Evolutionary conservation across 1,284 basidiomycete genomes (phyloP).

Genomic region (Boletellus dicymbophilus): DNA sequence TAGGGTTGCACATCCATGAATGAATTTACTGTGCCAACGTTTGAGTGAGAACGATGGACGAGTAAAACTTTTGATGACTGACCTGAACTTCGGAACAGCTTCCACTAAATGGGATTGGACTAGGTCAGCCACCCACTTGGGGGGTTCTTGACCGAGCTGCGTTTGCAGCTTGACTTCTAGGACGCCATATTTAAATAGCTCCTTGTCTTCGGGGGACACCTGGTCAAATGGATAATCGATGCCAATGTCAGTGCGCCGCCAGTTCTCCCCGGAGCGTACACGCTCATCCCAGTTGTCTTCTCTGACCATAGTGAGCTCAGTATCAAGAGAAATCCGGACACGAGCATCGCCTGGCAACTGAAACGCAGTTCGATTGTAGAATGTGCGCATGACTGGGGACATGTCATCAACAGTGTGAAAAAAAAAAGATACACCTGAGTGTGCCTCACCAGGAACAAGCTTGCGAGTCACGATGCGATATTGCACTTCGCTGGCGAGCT

Average conservation of each 20-base stretch:
- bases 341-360: constrained; percentile 98
- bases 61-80: constrained; percentile 11
- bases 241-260: constrained; percentile 93
- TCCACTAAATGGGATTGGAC: constrained; percentile 95
- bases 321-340: constrained; percentile 98
- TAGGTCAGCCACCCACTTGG: constrained; percentile 94
- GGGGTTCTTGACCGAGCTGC: constrained; percentile 94
- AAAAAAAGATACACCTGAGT: not conserved
- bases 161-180: constrained; percentile 98
- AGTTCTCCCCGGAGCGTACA: constrained; percentile 82
- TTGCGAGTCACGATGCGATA: constrained; percentile 88
- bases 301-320: constrained; percentile 90
- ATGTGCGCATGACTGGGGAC: constrained; percentile 87
- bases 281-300: constrained; percentile 97
- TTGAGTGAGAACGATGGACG: constrained; percentile 14
- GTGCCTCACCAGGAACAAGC: constrained; percentile 70
- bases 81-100: constrained; percentile 91
- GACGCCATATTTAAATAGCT: constrained; percentile 92
- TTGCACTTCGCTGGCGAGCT: constrained; percentile 96
- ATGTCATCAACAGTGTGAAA: constrained; percentile 3
- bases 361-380: constrained; percentile 99
- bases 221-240: constrained; percentile 92
- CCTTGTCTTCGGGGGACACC: constrained; percentile 80
- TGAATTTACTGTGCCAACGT: constrained; percentile 75
- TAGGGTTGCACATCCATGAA: constrained; percentile 95